Percentiles rank a stretch among this genome's conserved stretches.
phyloP scores from a whole-genome alignment of 164 flowering plant species.

The Hamamelis virginiana region DNA sequence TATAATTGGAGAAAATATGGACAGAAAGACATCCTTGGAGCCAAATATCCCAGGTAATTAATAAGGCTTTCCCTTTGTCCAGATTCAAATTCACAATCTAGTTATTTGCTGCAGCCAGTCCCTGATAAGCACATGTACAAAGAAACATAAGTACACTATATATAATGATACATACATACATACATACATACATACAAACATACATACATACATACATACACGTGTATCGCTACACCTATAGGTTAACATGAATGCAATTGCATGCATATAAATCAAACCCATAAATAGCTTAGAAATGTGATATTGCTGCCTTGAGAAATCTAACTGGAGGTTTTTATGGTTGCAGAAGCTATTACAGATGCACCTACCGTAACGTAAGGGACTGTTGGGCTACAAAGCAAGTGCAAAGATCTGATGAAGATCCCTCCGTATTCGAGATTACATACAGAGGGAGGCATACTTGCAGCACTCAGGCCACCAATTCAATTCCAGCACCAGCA shows the following conservation, averaged over 20 bases:
- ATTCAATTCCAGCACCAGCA: constrained; percentile 29
- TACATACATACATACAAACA: no score
- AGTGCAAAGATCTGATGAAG: constrained; percentile 88
- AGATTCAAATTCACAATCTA: not conserved
- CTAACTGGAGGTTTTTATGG: constrained; percentile 5
- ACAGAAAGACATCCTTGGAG: constrained; percentile 90
- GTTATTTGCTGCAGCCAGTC: not conserved
- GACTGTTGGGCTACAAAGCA: constrained; percentile 89
- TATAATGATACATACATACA: no score
- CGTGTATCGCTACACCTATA: no score
- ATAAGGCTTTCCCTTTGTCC: constrained; percentile 4
- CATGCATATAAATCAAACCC: no score
- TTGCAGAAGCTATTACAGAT: constrained; percentile 92
- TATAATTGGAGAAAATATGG: constrained; percentile 97
- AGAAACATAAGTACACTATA: not conserved
- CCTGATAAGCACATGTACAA: not conserved
- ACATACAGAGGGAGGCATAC: constrained; percentile 81
- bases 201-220: no score
- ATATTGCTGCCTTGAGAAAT: not conserved
- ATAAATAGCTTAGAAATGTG: no score
- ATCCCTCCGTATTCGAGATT: constrained; percentile 62
- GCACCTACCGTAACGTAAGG: constrained; percentile 67
- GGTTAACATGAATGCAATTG: no score
- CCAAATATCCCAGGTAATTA: constrained; percentile 83
- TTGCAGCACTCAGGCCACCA: constrained; percentile 45